Percentiles rank a stretch among this genome's conserved stretches.
These are phyloP conservation scores for Arabidopsis lyrata DNA, from an alignment of 441 rosid species.

Conservation along the genomic window DNA sequence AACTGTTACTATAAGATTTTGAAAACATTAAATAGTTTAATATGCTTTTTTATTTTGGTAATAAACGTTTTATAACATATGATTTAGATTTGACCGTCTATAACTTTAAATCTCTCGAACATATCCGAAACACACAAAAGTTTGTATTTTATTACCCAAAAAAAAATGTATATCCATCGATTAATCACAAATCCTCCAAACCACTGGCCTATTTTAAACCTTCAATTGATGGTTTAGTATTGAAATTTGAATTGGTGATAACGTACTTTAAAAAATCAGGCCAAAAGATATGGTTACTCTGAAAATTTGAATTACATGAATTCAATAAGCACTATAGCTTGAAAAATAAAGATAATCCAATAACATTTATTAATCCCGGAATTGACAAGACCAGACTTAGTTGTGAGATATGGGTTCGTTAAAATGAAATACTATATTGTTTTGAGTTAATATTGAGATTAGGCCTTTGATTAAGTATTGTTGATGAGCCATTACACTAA, in stretches of 20 bases:
- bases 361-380: slow-evolving; percentile 2
- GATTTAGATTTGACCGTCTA: background rate
- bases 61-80: background rate
- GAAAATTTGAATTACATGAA: background rate
- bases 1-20: background rate
- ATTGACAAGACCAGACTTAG: slow-evolving; percentile 35
- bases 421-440: slow-evolving; percentile 16
- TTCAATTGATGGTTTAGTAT: background rate
- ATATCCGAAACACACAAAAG: background rate
- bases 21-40: background rate
- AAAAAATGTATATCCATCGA: background rate
- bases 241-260: slow-evolving; percentile 8
- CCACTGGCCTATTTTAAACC: background rate
- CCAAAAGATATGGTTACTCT: slow-evolving; percentile 1
- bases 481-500: slow-evolving; percentile 31
- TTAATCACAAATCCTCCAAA: slow-evolving; percentile 3
- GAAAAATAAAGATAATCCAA: background rate
- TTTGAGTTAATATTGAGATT: slow-evolving; percentile 30
- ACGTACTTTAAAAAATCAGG: background rate
- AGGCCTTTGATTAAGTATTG: slow-evolving; percentile 34
- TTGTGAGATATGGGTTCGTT: slow-evolving; percentile 38
- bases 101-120: slow-evolving; percentile 8
- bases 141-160: no score
- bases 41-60: background rate
- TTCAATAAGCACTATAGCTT: background rate